These are phyloP conservation scores for Odonthalia washingtoniensis DNA, from an alignment of 31 red algal genomes.

Conservation along the genomic window DNA sequence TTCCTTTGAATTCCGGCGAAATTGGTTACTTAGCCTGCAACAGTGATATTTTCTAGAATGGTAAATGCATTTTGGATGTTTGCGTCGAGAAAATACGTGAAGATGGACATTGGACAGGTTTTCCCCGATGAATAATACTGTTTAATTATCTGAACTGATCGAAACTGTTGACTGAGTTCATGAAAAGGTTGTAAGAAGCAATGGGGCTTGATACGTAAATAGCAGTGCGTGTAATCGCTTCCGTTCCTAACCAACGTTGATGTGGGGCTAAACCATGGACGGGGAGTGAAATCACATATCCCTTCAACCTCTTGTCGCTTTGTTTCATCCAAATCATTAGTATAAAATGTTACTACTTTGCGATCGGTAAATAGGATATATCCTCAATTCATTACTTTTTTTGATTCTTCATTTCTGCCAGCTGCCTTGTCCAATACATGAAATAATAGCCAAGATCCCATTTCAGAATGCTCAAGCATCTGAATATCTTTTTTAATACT, in stretches of 20 bases:
- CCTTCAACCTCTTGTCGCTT: neutral
- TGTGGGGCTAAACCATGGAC: no score
- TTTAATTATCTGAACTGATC: conserved; percentile 6
- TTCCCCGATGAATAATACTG: neutral
- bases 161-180: no score
- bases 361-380: conserved; percentile 23
- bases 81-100: no score
- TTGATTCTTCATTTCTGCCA: neutral
- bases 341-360: neutral
- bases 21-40: no score
- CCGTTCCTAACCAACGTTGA: no score
- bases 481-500: conserved; percentile 4
- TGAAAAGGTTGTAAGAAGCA: no score
- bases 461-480: neutral
- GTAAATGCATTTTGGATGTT: no score
- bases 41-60: no score
- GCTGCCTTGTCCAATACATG: neutral
- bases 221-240: no score
- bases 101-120: neutral
- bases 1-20: no score
- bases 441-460: conserved; percentile 10
- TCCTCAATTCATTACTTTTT: neutral
- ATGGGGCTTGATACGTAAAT: no score
- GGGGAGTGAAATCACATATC: neutral
- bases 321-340: no score